Conservation (phyloP, 331 rosid genomes). For the Spiraea crenata region DNA sequence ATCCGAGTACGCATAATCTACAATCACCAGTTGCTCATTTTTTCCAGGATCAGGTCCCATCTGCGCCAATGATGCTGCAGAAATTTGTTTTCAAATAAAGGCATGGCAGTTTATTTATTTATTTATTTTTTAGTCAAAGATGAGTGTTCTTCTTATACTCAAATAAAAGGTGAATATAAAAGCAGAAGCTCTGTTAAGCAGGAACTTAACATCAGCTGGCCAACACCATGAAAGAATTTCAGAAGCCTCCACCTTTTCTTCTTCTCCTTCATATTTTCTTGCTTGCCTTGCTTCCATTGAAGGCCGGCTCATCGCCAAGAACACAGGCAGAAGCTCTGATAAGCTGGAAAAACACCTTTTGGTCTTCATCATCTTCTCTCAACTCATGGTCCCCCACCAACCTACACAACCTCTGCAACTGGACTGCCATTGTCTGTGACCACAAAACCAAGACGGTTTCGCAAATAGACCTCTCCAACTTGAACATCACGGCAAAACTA, state of each 20-base stretch:
- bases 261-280: slow-evolving; percentile 5
- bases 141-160: too few relatives aligned
- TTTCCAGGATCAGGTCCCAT: too few relatives aligned
- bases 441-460: slow-evolving; percentile 29
- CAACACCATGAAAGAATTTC: slow-evolving; percentile 7
- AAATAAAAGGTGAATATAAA: too few relatives aligned
- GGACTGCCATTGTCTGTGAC: slow-evolving; percentile 45
- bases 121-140: too few relatives aligned
- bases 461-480: slow-evolving; percentile 37
- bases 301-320: slow-evolving; percentile 36
- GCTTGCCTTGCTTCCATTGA: slow-evolving; percentile 29
- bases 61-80: too few relatives aligned
- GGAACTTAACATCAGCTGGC: too few relatives aligned
- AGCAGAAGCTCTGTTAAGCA: too few relatives aligned
- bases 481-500: slow-evolving; percentile 40
- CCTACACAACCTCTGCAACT: slow-evolving; percentile 47
- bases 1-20: too few relatives aligned
- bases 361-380: slow-evolving; percentile 7
- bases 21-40: too few relatives aligned
- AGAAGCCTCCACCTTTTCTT: neutral
- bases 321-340: slow-evolving; percentile 53
- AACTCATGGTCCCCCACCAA: slow-evolving; percentile 50
- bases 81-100: too few relatives aligned
- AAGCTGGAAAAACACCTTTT: slow-evolving; percentile 49
- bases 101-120: slow-evolving; percentile 2